Evolutionary conservation across 1,284 basidiomycete species (phyloP), one percentile per base, ranked within the genome.

Genomic region (Bjerkandera adusta): DNA sequence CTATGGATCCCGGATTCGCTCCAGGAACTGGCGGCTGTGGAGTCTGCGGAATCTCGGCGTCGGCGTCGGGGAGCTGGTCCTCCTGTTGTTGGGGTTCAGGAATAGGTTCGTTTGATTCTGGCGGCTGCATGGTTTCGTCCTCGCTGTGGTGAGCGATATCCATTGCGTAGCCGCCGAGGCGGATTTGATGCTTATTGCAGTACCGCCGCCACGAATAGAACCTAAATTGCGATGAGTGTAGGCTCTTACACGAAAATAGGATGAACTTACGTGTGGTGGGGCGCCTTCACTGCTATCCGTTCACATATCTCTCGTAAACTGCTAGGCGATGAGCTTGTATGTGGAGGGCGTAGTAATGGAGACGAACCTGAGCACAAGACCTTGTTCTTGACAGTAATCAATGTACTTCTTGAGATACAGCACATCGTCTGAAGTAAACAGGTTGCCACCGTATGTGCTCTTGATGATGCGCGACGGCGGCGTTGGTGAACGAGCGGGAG

Each of bases 121-220:
- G 26, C 45, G 5, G 49, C 52, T 4, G 27, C n/a, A 5, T 29
- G 18, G 69, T 73, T 20, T 68, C 67, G 16, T 67, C 51, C 13
- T 71, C 73, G 18, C 68, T 68, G 21, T 66, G 55, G 7, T 63
- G 62, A 4, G 52, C 56, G 4, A 73, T 60, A 43, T 78, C 81
- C 87, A 91, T 90, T 5, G 77, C 70, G 57, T 91, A 91, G 2
- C 87, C 86, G 21, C 86, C 85, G 0, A 91, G 72, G 13, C 85
- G 80, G 44, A 91, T 91, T 62, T 89, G 85, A 59, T 91, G 87
- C 58, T 90, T 91, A 59, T 91, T 91, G 67, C 88, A 91, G 58
- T 89, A 91, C 40, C 88, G 77, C 30, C 88, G 77, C 88, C 88
- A 91, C 0, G 87, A 89, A 62, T 89, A 91, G 61, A 91, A 90